Evolutionary conservation across 192 early-diverging fungal species (phyloP), one percentile per base, ranked within the genome.

Genomic region (Backusella tuberculispora): DNA sequence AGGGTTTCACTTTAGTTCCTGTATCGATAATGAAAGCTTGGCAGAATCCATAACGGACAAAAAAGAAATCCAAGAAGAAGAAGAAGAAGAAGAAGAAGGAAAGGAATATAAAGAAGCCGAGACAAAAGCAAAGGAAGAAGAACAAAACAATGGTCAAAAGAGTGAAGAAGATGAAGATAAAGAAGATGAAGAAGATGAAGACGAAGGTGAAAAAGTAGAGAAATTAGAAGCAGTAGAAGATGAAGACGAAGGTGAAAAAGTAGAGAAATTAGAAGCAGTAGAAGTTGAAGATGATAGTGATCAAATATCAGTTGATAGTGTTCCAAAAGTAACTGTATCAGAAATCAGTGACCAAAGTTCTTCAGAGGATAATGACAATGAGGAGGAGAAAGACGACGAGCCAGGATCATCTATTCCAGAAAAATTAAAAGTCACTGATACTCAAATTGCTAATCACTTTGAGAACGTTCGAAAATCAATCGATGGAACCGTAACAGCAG

Each of bases 391-490:
- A 60, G 10, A 26, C 10, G 29, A 34, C 29, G 2, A n/a, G n/a
- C n/a, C 29, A 0, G 29, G 0, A 34, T 34, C 29, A 34, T 2
- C 29, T 34, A 34, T 34, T 3, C 21, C 53, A 26, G 21, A 60
- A 26, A 60, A 26, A 4, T 6, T 21, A 34, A 42, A 43, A 26
- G 63, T 41, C 13, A 44, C 1, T 10, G 43, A 65, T n/a, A 37
- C 65, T 12, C 44, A 73, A n/a, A 65, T 73, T n/a, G 72, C 40
- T n/a, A 26, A 41, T 21, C 56, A 60, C 19, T 41, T 64, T 64
- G 76, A 78, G 26, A 15, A 41, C 8, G 7, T 69, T 19, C 65
- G 66, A 63, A 72, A 53, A 19, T 21, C 24, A 10, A 43, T 78
- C 53, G 76, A 78, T 63, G 53, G 53, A 26, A 60, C 19, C 1